Evolutionary conservation across 345 rosid genomes (phyloP).

Genomic region (Firmiana major): DNA sequence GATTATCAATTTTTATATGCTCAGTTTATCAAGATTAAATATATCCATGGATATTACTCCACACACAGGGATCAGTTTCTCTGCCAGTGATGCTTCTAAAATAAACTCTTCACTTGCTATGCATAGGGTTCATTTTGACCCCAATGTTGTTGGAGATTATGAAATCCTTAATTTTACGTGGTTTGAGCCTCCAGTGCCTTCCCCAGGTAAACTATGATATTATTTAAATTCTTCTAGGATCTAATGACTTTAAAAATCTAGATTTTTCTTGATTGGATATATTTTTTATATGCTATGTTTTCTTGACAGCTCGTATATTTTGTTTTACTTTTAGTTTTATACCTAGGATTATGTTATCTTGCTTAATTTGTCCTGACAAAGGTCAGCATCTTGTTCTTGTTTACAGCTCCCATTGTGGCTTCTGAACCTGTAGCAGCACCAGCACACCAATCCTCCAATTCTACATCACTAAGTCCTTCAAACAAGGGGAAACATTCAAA

Average conservation of each 20-base stretch:
- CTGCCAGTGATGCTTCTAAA: constrained; percentile 63
- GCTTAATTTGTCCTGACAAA: not conserved
- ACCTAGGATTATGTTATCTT: not conserved
- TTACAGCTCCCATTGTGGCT: constrained; percentile 65
- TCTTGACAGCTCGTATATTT: not conserved
- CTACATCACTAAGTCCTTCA: constrained; percentile 37
- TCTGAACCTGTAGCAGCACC: constrained; percentile 54
- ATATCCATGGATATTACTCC: constrained; percentile 95
- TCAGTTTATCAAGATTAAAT: constrained; percentile 67
- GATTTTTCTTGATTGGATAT: constrained; percentile 6
- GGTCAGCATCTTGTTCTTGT: constrained; percentile 26
- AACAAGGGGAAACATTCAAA: constrained; percentile 52
- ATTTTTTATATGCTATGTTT: constrained; percentile 1
- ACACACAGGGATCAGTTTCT: constrained; percentile 73
- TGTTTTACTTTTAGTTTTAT: not conserved
- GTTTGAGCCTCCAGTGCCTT: constrained; percentile 71
- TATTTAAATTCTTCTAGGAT: constrained; percentile 6
- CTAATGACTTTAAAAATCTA: not conserved
- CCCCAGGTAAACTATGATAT: constrained; percentile 55
- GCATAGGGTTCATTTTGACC: constrained; percentile 67
- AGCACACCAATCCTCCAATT: constrained; percentile 39
- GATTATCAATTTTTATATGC: constrained; percentile 74
- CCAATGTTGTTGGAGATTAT: constrained; percentile 75
- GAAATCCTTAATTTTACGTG: constrained; percentile 81
- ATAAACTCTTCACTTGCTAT: constrained; percentile 69